Evolutionary conservation across 371 early-diverging fungal genomes (phyloP).

Genomic region (Dinochytrium kinnereticum): DNA sequence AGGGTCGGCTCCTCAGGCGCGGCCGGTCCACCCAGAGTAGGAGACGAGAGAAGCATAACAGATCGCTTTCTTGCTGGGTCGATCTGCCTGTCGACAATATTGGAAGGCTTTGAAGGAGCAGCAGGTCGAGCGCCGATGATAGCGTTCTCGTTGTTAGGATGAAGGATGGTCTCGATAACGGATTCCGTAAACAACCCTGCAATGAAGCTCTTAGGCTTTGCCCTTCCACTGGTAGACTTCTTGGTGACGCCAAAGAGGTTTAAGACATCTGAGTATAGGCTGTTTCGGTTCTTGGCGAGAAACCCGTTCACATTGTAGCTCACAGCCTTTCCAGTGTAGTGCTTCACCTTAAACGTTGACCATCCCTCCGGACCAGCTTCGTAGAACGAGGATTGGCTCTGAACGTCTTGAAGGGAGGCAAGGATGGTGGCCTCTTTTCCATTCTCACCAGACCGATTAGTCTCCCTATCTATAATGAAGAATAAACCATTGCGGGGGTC

Average conservation of each 20-base stretch:
- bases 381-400: constrained; percentile 13
- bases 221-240: constrained; percentile 28
- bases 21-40: constrained; percentile 1
- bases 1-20: not conserved
- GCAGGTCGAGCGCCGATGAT: constrained; percentile 37
- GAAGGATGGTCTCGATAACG: constrained; percentile 28
- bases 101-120: constrained; percentile 28
- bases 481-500: constrained; percentile 26
- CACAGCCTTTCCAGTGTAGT: constrained; percentile 53
- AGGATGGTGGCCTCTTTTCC: constrained; percentile 29
- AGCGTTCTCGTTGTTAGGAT: constrained; percentile 48
- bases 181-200: constrained; percentile 37
- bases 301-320: constrained; percentile 77
- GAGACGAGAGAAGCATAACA: constrained; percentile 27
- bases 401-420: constrained; percentile 17
- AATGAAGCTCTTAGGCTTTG: constrained; percentile 36
- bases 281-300: constrained; percentile 71
- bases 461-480: constrained; percentile 32
- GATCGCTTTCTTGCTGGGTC: constrained; percentile 15
- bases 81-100: constrained; percentile 10
- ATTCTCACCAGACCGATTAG: constrained; percentile 20
- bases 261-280: constrained; percentile 75
- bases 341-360: constrained; percentile 34
- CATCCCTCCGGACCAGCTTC: constrained; percentile 32
- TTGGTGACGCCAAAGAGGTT: constrained; percentile 38